Percentiles rank a stretch among this genome's conserved stretches.
These are phyloP conservation scores for Ophiosphaerella narmari DNA, from an alignment of 2,329 filamentous ascomycete genomes.

Conservation along the genomic window DNA sequence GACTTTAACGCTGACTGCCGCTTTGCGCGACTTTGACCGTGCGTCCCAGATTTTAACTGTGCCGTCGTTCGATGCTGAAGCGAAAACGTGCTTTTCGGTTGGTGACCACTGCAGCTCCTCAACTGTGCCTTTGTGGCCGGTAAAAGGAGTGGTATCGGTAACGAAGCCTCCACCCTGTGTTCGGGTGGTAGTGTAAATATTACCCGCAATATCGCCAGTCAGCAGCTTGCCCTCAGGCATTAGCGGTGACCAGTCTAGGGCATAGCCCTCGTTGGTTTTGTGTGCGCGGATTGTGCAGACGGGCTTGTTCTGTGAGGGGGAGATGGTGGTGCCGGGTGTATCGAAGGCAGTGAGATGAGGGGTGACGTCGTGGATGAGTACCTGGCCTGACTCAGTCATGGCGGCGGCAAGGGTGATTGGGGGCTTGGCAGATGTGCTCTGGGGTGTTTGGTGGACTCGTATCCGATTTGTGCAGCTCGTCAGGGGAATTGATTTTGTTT, in stretches of 20 bases:
- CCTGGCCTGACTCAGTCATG: slow-evolving; percentile 87
- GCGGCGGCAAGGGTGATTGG: slow-evolving; percentile 83
- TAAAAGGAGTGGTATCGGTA: slow-evolving; percentile 81
- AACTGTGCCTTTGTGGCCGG: slow-evolving; percentile 81
- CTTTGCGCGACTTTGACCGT: slow-evolving; percentile 83
- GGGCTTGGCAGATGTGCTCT: slow-evolving; percentile 70
- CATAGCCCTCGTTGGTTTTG: slow-evolving; percentile 86
- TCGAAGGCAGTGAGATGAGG: slow-evolving; percentile 89
- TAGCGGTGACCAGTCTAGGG: slow-evolving; percentile 91
- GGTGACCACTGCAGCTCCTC: slow-evolving; percentile 98
- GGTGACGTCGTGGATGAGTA: slow-evolving; percentile 93
- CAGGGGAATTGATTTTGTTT: slow-evolving; percentile 86
- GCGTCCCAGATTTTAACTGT: slow-evolving; percentile 96
- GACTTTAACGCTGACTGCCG: slow-evolving; percentile 85
- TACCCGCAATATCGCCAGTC: slow-evolving; percentile 87
- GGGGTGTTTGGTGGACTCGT: slow-evolving; percentile 79
- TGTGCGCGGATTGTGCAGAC: slow-evolving; percentile 86
- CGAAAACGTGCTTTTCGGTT: slow-evolving; percentile 89
- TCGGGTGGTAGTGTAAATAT: slow-evolving; percentile 85
- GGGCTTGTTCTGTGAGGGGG: slow-evolving; percentile 82
- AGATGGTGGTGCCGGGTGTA: slow-evolving; percentile 78
- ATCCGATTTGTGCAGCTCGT: slow-evolving; percentile 92
- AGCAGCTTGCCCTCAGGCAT: slow-evolving; percentile 81
- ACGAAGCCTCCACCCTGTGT: slow-evolving; percentile 88
- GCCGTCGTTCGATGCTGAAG: slow-evolving; percentile 90